Evolutionary conservation across 192 early-diverging fungal genomes (phyloP).

Genomic region (Kappamyces sp.): DNA sequence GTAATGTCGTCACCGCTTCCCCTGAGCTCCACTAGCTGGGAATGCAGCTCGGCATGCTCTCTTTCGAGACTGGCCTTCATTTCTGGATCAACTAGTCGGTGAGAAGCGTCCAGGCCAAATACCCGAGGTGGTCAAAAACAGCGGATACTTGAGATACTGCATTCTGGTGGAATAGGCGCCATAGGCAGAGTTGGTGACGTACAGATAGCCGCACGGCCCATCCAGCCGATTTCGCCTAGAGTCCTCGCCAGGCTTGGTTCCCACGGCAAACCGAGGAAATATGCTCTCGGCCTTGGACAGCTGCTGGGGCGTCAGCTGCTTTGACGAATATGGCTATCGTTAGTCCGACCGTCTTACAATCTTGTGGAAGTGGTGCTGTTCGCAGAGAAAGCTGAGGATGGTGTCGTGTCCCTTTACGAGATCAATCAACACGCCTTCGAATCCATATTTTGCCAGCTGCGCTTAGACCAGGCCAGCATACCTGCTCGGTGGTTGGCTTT

Average conservation of each 20-base stretch:
- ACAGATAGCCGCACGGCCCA: constrained; percentile 8
- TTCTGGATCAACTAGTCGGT: constrained; percentile 36
- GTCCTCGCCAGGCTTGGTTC: no score
- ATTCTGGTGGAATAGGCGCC: constrained; percentile 21
- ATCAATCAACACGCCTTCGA: constrained; percentile 72
- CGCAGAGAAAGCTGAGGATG: constrained; percentile 61
- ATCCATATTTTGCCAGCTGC: constrained; percentile 54
- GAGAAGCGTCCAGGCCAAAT: background rate
- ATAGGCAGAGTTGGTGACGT: constrained; percentile 23
- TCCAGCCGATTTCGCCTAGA: no score
- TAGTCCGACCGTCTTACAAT: constrained; percentile 23
- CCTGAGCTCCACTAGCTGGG: no score
- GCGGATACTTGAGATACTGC: constrained; percentile 1
- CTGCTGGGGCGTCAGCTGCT: no score
- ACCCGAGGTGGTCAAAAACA: constrained; percentile 18
- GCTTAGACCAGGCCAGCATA: background rate
- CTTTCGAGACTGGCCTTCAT: constrained; percentile 22
- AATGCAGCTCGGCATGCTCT: no score
- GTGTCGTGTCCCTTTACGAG: constrained; percentile 64
- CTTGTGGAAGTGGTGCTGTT: constrained; percentile 50
- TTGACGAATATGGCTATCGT: no score
- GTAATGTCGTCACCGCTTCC: no score
- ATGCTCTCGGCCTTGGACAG: no score
- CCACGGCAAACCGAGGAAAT: no score
- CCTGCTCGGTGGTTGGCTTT: constrained; percentile 12